Conservation (phyloP, 176 grass and related monocot genomes). For the Echinochloa phyllopogon region DNA sequence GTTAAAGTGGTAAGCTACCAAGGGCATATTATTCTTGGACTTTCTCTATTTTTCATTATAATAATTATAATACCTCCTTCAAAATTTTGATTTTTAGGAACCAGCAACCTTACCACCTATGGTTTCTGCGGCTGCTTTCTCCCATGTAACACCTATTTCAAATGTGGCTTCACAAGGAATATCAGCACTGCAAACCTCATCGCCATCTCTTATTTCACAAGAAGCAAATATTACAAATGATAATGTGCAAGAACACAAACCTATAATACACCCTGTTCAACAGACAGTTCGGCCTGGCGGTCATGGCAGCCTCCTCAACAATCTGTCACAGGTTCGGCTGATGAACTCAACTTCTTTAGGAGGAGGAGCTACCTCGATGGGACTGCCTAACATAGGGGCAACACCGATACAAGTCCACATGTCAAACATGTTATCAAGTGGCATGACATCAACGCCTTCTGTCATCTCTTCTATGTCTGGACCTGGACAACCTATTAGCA, state of each 20-base stretch:
- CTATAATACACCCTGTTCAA: slow-evolving; percentile 64
- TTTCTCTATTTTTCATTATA: slow-evolving; percentile 21
- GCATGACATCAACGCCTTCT: slow-evolving; percentile 69
- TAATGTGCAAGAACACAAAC: slow-evolving; percentile 79
- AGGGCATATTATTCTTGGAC: slow-evolving; percentile 20
- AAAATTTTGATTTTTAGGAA: slow-evolving; percentile 54
- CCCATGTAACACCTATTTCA: slow-evolving; percentile 60
- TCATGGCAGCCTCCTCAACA: slow-evolving; percentile 87
- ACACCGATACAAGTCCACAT: slow-evolving; percentile 91
- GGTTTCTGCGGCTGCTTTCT: slow-evolving; percentile 64
- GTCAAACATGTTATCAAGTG: slow-evolving; percentile 91
- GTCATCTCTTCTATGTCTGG: slow-evolving; percentile 77
- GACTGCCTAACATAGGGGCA: slow-evolving; percentile 71
- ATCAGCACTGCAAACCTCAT: slow-evolving; percentile 67
- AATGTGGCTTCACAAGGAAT: slow-evolving; percentile 72
- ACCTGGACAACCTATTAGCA: slow-evolving; percentile 57
- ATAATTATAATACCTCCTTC: background rate
- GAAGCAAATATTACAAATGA: slow-evolving; percentile 76
- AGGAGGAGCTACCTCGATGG: slow-evolving; percentile 62
- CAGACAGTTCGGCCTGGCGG: slow-evolving; percentile 72
- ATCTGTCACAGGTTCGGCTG: slow-evolving; percentile 70
- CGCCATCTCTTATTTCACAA: slow-evolving; percentile 81
- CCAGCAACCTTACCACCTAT: slow-evolving; percentile 59
- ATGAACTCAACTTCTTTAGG: slow-evolving; percentile 68
- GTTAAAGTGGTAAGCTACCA: slow-evolving; percentile 69